Evolutionary conservation across 2,329 filamentous ascomycete genomes (phyloP), one percentile per base, ranked within the genome.

Genomic region (Diaporthe velutina): DNA sequence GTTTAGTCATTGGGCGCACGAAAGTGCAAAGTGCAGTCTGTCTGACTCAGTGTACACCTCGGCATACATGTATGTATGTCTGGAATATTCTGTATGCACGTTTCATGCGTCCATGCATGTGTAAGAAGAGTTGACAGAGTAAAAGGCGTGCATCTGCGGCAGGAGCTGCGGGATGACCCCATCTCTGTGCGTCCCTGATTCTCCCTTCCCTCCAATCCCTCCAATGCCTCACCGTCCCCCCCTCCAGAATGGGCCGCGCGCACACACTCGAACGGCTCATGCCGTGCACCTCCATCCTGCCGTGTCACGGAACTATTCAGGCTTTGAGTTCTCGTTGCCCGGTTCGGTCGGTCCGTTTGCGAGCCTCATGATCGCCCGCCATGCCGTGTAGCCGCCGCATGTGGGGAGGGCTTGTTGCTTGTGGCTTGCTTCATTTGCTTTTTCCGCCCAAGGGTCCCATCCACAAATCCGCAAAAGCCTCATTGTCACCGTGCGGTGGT

Each of bases 311-410:
- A 67, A 28, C 64, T 67, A 67, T 67, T 33, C n/a, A n/a, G 52
- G 45, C 17, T 30, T 35, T 40, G 45, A 12, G 33, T 67, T 67
- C 35, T 67, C 64, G 64, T 67, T 50, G 64, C 52, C 30, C 64
- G 64, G 64, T 52, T 67, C 64, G 64, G 64, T 67, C 64, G 64
- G 64, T 52, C 64, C 64, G 64, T 52, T 67, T 67, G 64, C 64
- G 64, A 67, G 64, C 64, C 45, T 67, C 64, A 67, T 67, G 64
- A 67, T 67, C 64, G 64, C 30, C 64, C 45, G 19, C 22, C 22
- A 67, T 67, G 64, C 48, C 48, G 64, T 67, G 64, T 67, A 52
- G 30, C 64, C 61, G 48, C 64, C 61, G 48, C 64, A 38, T 52
- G 22, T n/a, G 15, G 9, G 8, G 35, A 40, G 57, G 22, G 6